phyloP scores from a whole-genome alignment of 2,329 filamentous ascomycete genomes.

The Domatiomyces globalis region DNA sequence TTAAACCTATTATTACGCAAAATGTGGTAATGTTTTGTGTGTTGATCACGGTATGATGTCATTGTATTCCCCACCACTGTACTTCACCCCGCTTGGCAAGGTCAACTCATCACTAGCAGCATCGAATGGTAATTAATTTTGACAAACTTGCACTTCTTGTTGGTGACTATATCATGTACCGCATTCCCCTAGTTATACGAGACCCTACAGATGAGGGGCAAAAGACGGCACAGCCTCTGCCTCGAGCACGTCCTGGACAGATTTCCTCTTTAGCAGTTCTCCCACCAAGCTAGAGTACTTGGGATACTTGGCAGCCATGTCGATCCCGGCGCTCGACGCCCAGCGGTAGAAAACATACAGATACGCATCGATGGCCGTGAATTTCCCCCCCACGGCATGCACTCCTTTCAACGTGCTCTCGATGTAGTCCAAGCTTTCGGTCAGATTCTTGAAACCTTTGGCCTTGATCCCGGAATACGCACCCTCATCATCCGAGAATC shows the following conservation, averaged over 20 bases:
- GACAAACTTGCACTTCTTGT: no score
- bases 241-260: background rate
- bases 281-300: constrained; percentile 5
- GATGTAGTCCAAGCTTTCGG: constrained; percentile 17
- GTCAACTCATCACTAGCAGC: no score
- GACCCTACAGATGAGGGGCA: background rate
- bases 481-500: constrained; percentile 17
- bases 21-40: no score
- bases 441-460: constrained; percentile 16
- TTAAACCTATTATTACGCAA: no score
- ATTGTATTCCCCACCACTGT: no score
- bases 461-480: constrained; percentile 12
- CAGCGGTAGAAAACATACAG: constrained; percentile 24
- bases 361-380: constrained; percentile 26
- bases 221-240: background rate
- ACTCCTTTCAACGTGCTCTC: constrained; percentile 17
- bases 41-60: no score
- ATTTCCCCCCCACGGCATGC: constrained; percentile 19
- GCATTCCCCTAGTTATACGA: no score
- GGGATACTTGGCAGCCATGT: constrained; percentile 3
- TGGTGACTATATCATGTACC: no score
- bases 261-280: constrained; percentile 3
- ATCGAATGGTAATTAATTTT: no score
- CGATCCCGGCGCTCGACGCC: constrained; percentile 9
- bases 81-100: no score